Base-by-base conservation (phyloP, 2,329 filamentous ascomycete species). In the Penicillium aurantiogriseum region DNA sequence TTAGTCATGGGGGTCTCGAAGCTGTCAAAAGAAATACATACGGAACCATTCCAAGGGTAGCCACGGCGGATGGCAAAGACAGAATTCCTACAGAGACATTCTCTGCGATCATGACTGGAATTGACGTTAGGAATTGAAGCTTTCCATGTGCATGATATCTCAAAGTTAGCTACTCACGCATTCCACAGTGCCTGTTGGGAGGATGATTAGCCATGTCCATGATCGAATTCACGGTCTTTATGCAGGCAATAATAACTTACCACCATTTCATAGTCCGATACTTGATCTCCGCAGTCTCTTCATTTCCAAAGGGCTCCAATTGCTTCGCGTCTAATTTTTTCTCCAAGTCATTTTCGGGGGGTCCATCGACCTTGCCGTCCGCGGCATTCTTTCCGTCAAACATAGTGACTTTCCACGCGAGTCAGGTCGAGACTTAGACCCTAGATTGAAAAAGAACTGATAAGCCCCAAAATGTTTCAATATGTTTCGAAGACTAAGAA, bases 61-160 rank as follows among this genome's bases (percentile, higher is more conserved):
- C 80, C 27, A 85, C 75, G 3, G 80, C 80, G 42, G 79, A 77
- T 3, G 83, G 83, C 3, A 86, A 74, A 11, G 81, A 81, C 9
- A 86, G 75, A 42, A 85, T 81, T 21, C 83, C 83, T 1, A 85
- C 76, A 8, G 81, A 84, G 27, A 85, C 80, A 45, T 81, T 84
- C 65, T 85, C 83, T 5, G 83, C 83, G 29, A 85, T 78, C 80
- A 85, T 84, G 54, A 84, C 77, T 76, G 48, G 19, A 36, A 21
- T 25, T n/a, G 27, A 49, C n/a, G 48, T 65, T 54, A 66, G 57
- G 50, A 21, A 17, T 27, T 19, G 27, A 35, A 13, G 25, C 13
- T 35, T 52, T 5, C 17, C 19, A 19, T 17, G 6, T 33, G 9
- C 42, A 6, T 31, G 10, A 15, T 31, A 48, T 36, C 8, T 27